phyloP scores from a whole-genome alignment of 148 eudicot species.

The Tetragonia tetragonoides region DNA sequence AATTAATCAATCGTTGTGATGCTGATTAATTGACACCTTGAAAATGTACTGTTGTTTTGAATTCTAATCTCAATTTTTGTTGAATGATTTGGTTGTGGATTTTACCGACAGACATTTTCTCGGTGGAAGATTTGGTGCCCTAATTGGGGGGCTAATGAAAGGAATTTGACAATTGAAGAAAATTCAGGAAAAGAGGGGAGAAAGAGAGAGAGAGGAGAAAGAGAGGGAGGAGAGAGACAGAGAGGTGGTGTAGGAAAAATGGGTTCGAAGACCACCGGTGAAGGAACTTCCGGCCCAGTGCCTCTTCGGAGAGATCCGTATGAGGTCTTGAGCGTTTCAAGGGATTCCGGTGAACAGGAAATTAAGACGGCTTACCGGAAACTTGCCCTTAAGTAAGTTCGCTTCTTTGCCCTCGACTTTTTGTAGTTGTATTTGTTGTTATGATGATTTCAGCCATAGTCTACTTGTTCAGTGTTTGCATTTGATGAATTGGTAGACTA shows the following conservation, averaged over 20 bases:
- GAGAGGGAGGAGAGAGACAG: conserved; percentile 16
- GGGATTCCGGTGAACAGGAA: conserved; percentile 80
- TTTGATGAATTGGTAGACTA: no score
- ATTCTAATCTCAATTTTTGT: not conserved
- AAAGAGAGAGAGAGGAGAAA: conserved; percentile 11
- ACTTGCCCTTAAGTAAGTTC: conserved; percentile 88
- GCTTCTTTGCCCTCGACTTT: not conserved
- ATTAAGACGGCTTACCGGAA: conserved; percentile 92
- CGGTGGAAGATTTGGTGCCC: conserved; percentile 21
- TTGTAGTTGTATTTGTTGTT: not conserved
- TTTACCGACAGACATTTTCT: conserved; percentile 25
- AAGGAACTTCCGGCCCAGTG: conserved; percentile 46
- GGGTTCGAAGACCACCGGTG: conserved; percentile 39
- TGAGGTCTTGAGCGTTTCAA: conserved; percentile 74
- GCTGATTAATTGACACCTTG: not conserved
- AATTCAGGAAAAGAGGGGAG: conserved; percentile 15
- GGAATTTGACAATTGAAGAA: conserved; percentile 12
- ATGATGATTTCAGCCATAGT: not conserved
- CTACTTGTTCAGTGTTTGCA: no score
- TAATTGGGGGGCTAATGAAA: conserved; percentile 22
- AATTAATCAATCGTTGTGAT: not conserved
- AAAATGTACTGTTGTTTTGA: not conserved
- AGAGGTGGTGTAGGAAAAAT: conserved; percentile 30
- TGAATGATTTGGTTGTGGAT: conserved; percentile 27
- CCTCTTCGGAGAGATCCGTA: conserved; percentile 76